These are phyloP conservation scores for Castanospermum australe DNA, from an alignment of 306 rosid species.

Conservation along the genomic window DNA sequence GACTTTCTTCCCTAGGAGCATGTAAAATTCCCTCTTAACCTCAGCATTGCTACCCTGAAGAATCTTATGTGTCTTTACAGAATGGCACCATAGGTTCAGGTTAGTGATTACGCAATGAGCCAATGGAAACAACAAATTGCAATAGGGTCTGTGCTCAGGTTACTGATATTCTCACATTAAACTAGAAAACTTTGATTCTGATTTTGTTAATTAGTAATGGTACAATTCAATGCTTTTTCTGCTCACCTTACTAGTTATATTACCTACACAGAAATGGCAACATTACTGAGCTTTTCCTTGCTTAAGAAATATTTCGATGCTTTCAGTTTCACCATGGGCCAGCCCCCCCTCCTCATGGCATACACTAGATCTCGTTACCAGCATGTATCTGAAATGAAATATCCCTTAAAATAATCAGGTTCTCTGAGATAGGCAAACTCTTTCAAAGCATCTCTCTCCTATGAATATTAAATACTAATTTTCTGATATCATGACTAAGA, in stretches of 20 bases:
- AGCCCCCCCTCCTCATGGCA: background rate
- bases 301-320: background rate
- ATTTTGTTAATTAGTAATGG: conserved; percentile 3
- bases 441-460: background rate
- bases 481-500: background rate
- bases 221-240: conserved; percentile 20
- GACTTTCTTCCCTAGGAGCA: background rate
- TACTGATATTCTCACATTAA: conserved; percentile 1
- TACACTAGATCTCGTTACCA: background rate
- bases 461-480: background rate
- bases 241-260: conserved; percentile 9
- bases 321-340: background rate
- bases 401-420: background rate
- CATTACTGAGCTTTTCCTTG: background rate
- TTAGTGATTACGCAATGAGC: background rate
- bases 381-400: conserved; percentile 12
- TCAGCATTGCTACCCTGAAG: background rate
- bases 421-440: background rate
- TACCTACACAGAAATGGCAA: background rate
- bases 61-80: background rate
- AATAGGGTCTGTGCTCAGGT: background rate
- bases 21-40: background rate
- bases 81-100: conserved; percentile 1
- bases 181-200: background rate
- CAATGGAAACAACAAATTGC: background rate